Evolutionary conservation across 805 yeast genomes (phyloP).

Genomic region (Blastobotrys peoriensis): DNA sequence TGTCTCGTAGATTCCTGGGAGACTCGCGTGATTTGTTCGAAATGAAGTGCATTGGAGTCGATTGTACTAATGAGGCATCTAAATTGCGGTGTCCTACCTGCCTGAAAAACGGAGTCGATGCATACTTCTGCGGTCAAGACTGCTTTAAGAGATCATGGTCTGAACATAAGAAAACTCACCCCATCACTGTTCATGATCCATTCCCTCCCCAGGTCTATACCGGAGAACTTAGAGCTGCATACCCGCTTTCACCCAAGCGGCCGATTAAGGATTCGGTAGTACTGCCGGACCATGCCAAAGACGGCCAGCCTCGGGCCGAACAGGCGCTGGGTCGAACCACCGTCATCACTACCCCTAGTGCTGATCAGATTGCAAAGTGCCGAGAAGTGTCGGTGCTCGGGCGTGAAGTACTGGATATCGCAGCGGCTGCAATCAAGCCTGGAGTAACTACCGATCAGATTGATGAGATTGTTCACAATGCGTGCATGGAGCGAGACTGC

Average conservation of each 20-base stretch:
- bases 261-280: slow-evolving; percentile 64
- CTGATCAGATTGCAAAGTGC: slow-evolving; percentile 67
- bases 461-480: slow-evolving; percentile 80
- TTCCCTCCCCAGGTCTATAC: slow-evolving; percentile 72
- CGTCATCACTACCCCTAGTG: slow-evolving; percentile 55
- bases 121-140: slow-evolving; percentile 71
- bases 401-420: slow-evolving; percentile 83
- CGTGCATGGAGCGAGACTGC: slow-evolving; percentile 79
- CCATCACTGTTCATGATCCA: slow-evolving; percentile 69
- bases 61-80: slow-evolving; percentile 76
- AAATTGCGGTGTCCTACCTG: slow-evolving; percentile 92
- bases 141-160: slow-evolving; percentile 64
- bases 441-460: slow-evolving; percentile 93
- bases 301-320: slow-evolving; percentile 78
- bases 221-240: slow-evolving; percentile 69
- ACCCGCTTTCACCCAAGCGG: slow-evolving; percentile 74
- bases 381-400: slow-evolving; percentile 70
- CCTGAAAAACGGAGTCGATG: slow-evolving; percentile 57
- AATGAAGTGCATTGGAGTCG: no score
- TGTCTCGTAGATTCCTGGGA: no score
- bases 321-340: slow-evolving; percentile 62
- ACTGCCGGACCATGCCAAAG: slow-evolving; percentile 75
- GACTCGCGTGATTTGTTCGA: no score
- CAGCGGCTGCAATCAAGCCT: slow-evolving; percentile 75
- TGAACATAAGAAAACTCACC: slow-evolving; percentile 68